Percentiles rank a stretch among this genome's conserved stretches.
Evolutionary conservation across 2,329 filamentous ascomycete species (phyloP).

Genomic region (Sporothrix sp.): DNA sequence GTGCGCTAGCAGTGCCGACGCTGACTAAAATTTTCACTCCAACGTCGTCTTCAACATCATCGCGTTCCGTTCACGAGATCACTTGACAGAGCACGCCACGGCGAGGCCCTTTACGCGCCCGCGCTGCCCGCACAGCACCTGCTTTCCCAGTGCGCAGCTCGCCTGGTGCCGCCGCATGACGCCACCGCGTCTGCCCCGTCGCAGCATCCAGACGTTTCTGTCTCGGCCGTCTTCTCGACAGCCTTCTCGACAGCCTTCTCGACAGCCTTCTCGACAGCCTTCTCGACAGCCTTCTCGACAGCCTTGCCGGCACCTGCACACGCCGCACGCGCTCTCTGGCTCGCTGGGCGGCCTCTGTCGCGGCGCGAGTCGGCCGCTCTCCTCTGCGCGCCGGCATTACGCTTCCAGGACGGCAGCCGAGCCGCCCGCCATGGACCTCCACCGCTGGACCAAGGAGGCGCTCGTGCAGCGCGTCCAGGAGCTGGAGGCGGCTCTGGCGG

Average conservation of each 20-base stretch:
- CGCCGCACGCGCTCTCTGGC: too few species aligned
- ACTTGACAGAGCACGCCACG: neutral
- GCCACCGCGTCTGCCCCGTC: neutral
- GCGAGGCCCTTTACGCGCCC: neutral
- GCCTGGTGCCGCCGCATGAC: conserved; percentile 1
- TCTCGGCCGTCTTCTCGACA: neutral
- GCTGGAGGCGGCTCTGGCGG: conserved; percentile 14
- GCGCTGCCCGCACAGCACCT: neutral
- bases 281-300: neutral
- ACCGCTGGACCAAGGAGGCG: conserved; percentile 20
- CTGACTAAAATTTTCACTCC: neutral
- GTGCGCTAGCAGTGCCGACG: too few species aligned
- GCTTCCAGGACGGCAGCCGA: too few species aligned
- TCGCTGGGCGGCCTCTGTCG: too few species aligned
- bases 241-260: neutral
- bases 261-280: neutral
- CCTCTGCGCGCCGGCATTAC: neutral
- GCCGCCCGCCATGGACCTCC: conserved; percentile 1
- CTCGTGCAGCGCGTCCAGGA: conserved; percentile 28
- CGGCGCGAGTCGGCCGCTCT: neutral
- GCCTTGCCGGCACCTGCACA: too few species aligned
- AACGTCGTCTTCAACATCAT: neutral
- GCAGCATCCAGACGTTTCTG: neutral
- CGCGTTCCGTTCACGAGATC: too few species aligned
- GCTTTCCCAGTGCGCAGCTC: neutral